Evolutionary conservation across 208 protist genomes (phyloP), one percentile per base, ranked within the genome.

Genomic region (Acanthamoeba castellanii): DNA sequence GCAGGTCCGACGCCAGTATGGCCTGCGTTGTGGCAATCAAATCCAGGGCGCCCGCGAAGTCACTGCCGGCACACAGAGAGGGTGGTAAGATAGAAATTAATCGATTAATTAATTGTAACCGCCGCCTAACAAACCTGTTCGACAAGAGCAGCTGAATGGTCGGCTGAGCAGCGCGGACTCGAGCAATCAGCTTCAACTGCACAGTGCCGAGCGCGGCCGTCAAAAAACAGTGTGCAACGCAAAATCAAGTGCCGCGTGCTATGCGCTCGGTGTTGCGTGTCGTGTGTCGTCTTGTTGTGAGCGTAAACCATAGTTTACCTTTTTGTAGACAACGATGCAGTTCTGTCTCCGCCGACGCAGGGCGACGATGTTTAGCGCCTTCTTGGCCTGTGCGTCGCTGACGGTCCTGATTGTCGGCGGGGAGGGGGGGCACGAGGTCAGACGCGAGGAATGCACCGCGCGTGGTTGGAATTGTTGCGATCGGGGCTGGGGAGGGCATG

Each of bases 31-130:
- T 90, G 42, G 72, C 45, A 18, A 95, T 95, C 57, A 95, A 34
- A 25, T 95, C 93, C n/a, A 95, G 34, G 20, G 93, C 93, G 42
- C 93, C 81, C 32, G 93, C 93, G 91, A 81, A 95, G 59, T 95
- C 93, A 20, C 59, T 81, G 34, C 13, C 55, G 55, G 52, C 47
- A 52, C 47, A 11, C 47, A 52, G 4, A 4, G 47, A 52, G 7
- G n/a, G 4, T 70, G 6, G 14, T 18, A 27, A 9, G 66, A 32
- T 1, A 37, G 66, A 9, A 13, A 42, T 42, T 42, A 42, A 3
- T 42, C 37, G 37, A 42, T 3, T 42, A 42, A 42, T 42, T 42
- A 1, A 42, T 42, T 42, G 1, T 42, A 7, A 42, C 37, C 37
- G 37, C 37, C 37, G 37, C 37, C 2, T 42, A 42, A 42, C 37